Evolutionary conservation across 2,329 filamentous ascomycete species (phyloP).

Genomic region (Phaeosphaeria sp.): DNA sequence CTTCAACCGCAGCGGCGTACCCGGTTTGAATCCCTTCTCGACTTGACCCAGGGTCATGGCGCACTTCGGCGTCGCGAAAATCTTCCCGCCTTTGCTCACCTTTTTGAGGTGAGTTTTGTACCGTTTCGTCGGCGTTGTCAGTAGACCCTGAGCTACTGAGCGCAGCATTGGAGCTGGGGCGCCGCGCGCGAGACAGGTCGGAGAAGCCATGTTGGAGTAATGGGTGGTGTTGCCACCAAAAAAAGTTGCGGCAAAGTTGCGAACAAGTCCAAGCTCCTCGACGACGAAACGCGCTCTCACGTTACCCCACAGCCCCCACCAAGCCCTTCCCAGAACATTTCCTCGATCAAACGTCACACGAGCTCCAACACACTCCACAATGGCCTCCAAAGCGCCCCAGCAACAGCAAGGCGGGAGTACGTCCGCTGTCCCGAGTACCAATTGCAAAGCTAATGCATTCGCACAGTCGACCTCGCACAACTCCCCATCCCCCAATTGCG

Average conservation of each 20-base stretch:
- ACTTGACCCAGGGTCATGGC: not conserved
- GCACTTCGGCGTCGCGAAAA: not conserved
- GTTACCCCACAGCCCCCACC: constrained; percentile 29
- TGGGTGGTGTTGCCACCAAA: no score
- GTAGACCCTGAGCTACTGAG: not conserved
- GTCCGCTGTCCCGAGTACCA: not conserved
- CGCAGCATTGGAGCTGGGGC: not conserved
- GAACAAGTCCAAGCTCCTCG: constrained; percentile 7
- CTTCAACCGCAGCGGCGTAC: constrained; percentile 31
- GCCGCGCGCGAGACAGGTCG: not conserved
- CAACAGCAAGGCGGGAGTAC: constrained; percentile 37
- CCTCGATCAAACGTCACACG: constrained; percentile 7
- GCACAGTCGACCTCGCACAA: constrained; percentile 70
- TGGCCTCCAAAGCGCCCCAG: constrained; percentile 32
- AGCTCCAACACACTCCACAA: constrained; percentile 13
- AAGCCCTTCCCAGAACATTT: constrained; percentile 26
- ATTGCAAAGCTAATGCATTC: not conserved
- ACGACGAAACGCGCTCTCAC: constrained; percentile 28
- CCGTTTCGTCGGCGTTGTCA: not conserved
- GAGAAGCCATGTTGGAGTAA: not conserved
- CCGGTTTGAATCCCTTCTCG: constrained; percentile 15
- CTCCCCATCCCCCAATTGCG: constrained; percentile 86
- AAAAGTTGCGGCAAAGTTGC: not conserved
- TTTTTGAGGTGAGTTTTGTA: not conserved
- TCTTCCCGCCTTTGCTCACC: not conserved